Base-by-base conservation (phyloP, 208 protist genomes). In the Zelonia costaricensis region DNA sequence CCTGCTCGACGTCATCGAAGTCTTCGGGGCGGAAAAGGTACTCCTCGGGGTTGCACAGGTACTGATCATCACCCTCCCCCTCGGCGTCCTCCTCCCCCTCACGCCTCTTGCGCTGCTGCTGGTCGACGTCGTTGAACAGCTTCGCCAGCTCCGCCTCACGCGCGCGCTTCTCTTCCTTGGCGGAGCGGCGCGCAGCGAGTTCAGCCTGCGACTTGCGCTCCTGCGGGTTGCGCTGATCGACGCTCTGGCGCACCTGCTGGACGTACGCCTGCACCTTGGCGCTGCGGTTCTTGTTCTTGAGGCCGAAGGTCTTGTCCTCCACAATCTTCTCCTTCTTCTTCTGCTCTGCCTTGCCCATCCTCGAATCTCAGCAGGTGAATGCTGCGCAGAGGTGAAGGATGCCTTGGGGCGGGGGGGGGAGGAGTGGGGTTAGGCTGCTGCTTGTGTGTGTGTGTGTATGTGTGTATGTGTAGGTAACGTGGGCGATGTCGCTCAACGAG, bases 211-310 rank as follows among this genome's bases (percentile, higher is more conserved):
- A 73, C 67, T 94, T 91, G 36, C 84, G 78, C 13, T 88, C 77
- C 48, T 91, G 70, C 15, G 84, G 86, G 58, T 80, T 74, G 27
- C 74, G 74, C 59, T 86, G 75, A 0, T 86, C 73, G 0, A 94
- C 84, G 48, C 65, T 91, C 49, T 86, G 70, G 23, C 69, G 35
- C 12, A 95, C 77, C 33, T 81, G 81, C 59, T 90, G 73, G 9
- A 95, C 83, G 45, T 92, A 92, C 20, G 88, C 84, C 80, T 97
- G 92, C n/a, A 97, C 92, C 65, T 90, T 92, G 22, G 83, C 57
- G 43, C 81, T 92, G 25, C 89, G 83, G 65, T 97, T 97, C 53
- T 97, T 97, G 71, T 97, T 97, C 62, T 97, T 97, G 23, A 97
- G 78, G 28, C 92, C 92, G 61, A 97, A 97, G 25, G 90, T 97